A percentile compares a stretch with the other conserved stretches of the same genome.
These are phyloP conservation scores for Podila verticillata DNA, from an alignment of 192 early-diverging fungal genomes.

Conservation along the genomic window DNA sequence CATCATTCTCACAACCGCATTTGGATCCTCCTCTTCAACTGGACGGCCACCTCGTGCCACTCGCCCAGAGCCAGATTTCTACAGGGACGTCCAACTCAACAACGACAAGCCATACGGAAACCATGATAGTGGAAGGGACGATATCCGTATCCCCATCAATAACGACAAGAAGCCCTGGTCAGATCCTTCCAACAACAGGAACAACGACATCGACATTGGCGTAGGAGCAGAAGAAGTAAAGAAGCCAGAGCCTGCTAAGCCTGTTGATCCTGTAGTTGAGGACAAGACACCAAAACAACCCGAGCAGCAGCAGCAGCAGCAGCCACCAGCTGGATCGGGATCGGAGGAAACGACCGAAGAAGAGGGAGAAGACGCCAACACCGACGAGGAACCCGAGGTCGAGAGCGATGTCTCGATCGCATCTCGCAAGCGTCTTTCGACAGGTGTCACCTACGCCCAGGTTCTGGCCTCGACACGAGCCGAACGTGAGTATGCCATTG, in stretches of 20 bases:
- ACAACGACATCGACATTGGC: background rate
- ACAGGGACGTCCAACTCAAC: slow-evolving; percentile 16
- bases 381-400: background rate
- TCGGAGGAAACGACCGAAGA: slow-evolving; percentile 5
- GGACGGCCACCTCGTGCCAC: background rate
- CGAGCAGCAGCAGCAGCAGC: background rate
- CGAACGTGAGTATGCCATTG: slow-evolving; percentile 41
- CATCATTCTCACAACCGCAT: slow-evolving; percentile 38
- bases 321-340: slow-evolving; percentile 1
- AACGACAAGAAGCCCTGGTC: slow-evolving; percentile 8
- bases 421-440: slow-evolving; percentile 9
- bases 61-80: slow-evolving; percentile 35
- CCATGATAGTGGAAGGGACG: background rate
- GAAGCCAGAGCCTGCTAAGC: slow-evolving; percentile 2
- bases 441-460: slow-evolving; percentile 26
- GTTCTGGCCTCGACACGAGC: slow-evolving; percentile 31
- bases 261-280: background rate
- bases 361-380: slow-evolving; percentile 1
- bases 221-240: background rate
- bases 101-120: background rate
- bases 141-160: background rate
- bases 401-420: slow-evolving; percentile 4
- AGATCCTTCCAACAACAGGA: background rate
- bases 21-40: slow-evolving; percentile 24
- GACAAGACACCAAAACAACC: background rate